Evolutionary conservation across 2,329 filamentous ascomycete genomes (phyloP).

Genomic region (Cladosporium sp.): DNA sequence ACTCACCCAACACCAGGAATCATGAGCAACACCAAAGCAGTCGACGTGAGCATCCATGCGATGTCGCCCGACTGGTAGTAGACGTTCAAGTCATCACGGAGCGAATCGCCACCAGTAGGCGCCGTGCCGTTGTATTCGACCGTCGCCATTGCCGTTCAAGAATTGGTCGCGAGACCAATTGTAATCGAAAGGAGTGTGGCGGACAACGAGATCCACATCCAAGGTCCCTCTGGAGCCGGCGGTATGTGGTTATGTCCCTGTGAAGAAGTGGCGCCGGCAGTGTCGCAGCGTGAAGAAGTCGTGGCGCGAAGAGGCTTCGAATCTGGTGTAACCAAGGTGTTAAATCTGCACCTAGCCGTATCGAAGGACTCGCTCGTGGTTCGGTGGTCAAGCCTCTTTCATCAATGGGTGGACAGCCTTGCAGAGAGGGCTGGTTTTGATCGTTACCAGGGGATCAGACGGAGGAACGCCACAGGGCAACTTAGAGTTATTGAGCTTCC

Average conservation of each 20-base stretch:
- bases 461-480: too few species aligned
- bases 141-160: background rate
- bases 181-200: too few species aligned
- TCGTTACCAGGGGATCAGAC: too few species aligned
- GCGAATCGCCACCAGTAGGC: conserved; percentile 59
- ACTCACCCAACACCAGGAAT: conserved; percentile 74
- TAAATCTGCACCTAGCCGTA: background rate
- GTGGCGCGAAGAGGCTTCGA: background rate
- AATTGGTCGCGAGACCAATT: background rate
- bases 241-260: background rate
- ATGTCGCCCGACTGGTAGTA: conserved; percentile 84
- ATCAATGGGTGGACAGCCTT: too few species aligned
- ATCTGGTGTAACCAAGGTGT: conserved; percentile 1
- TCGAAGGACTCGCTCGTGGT: too few species aligned
- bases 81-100: conserved; percentile 68
- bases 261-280: conserved; percentile 4
- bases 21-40: conserved; percentile 83
- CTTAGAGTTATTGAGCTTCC: too few species aligned
- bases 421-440: too few species aligned
- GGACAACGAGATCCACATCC: too few species aligned
- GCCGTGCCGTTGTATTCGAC: conserved; percentile 59
- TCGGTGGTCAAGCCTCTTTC: too few species aligned
- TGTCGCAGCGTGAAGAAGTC: background rate
- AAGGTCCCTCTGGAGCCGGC: too few species aligned
- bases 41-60: conserved; percentile 69